Conservation (phyloP, 345 rosid genomes). For the Brassica carinata region DNA sequence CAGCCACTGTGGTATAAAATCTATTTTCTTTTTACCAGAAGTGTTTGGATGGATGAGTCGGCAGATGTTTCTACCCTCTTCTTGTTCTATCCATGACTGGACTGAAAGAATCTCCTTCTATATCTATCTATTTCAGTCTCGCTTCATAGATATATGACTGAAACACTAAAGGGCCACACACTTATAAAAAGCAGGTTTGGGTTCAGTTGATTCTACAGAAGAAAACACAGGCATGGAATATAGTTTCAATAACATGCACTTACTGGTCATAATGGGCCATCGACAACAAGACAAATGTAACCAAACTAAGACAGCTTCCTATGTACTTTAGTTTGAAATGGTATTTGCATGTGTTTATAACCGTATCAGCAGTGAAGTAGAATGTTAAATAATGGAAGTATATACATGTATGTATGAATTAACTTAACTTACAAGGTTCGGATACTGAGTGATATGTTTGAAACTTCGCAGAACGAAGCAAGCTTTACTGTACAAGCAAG, state of each 20-base stretch:
- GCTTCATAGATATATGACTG: not conserved
- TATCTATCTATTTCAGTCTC: conserved; percentile 2
- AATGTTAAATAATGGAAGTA: conserved; percentile 3
- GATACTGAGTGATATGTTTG: conserved; percentile 10
- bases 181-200: not conserved
- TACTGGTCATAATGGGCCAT: conserved; percentile 23
- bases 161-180: conserved; percentile 11
- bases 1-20: conserved; percentile 52
- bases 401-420: not conserved
- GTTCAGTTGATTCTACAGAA: conserved; percentile 15
- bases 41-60: conserved; percentile 97
- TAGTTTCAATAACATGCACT: conserved; percentile 23
- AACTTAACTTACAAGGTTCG: conserved; percentile 26
- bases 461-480: conserved; percentile 26
- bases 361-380: conserved; percentile 10
- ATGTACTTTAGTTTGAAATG: conserved; percentile 27
- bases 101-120: conserved; percentile 81
- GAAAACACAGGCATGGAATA: conserved; percentile 15
- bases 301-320: conserved; percentile 29
- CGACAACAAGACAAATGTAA: conserved; percentile 29
- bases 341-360: conserved; percentile 22
- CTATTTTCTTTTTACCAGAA: conserved; percentile 36
- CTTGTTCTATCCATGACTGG: conserved; percentile 66
- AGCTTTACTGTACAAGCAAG: conserved; percentile 35
- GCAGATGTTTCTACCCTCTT: conserved; percentile 78